A percentile compares a stretch with the other conserved stretches of the same genome.
Evolutionary conservation across 768 basidiomycete species (phyloP).

Genomic region (Russula olivacea): DNA sequence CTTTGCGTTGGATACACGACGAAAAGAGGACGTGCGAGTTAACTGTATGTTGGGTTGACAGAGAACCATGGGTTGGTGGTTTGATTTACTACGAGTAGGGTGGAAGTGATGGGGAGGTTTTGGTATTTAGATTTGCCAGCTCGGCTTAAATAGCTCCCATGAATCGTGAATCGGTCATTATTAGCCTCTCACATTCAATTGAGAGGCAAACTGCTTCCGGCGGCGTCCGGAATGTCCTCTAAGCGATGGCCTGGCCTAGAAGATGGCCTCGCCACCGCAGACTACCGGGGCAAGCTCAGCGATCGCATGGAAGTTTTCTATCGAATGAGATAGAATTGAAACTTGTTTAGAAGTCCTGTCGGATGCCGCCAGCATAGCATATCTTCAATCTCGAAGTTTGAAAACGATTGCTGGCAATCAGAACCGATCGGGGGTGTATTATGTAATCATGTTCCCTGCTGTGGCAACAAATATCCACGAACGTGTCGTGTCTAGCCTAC

Average conservation of each 20-base stretch:
- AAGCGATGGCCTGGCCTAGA: background rate
- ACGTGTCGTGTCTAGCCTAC: background rate
- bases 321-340: background rate
- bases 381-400: background rate
- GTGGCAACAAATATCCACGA: background rate
- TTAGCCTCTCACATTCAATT: background rate
- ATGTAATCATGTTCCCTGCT: background rate
- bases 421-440: background rate
- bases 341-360: background rate
- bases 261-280: background rate
- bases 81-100: background rate
- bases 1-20: slow-evolving; percentile 21
- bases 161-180: background rate
- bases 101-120: background rate
- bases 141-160: slow-evolving; percentile 6
- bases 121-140: background rate
- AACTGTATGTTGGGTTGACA: slow-evolving; percentile 18
- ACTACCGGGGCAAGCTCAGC: background rate
- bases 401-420: slow-evolving; percentile 2
- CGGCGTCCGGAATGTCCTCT: background rate
- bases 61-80: slow-evolving; percentile 16
- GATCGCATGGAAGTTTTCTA: slow-evolving; percentile 8
- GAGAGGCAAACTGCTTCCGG: slow-evolving; percentile 1
- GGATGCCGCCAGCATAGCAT: slow-evolving; percentile 5
- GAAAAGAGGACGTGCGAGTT: slow-evolving; percentile 20